Evolutionary conservation across 768 basidiomycete species (phyloP), one percentile per base, ranked within the genome.

Genomic region (Leccinum sublutescens): DNA sequence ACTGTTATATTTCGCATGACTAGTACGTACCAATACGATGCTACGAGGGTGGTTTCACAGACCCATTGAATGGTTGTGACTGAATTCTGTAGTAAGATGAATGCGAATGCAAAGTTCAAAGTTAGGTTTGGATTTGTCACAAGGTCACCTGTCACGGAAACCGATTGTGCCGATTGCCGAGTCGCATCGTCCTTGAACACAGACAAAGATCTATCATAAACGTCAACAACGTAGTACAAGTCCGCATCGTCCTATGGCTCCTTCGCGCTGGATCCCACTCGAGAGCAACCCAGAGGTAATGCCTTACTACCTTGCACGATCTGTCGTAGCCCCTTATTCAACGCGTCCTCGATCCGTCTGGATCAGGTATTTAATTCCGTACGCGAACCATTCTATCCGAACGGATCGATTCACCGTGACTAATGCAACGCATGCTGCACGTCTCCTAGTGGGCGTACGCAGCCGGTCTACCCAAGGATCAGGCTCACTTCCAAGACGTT

Each of bases 231-330:
- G 15, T 3, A 33, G 6, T 19, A 65, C 23, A 17, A 53, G 23
- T 54, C 5, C 4, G 33, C 36, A 56, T 29, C 45, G 19, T 59
- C 34, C 23, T 43, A 71, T 72, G 70, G 60, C 63, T 33, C 25
- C 62, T 47, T 56, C 73, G 33, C 79, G 76, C 48, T 93, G 91
- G 91, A 84, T 93, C 53, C 91, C 91, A 8, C 79, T 93, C 12
- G 91, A 93, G 75, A 86, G 86, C 63, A 90, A 89, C 66, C 91
- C 83, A 55, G 74, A 83, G 61, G 83, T 82, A 64, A 52, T 64
- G 10, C 11, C 10, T 19, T 15, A n/a, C 5, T 3, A 47, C 43
- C n/a, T 45, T 2, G 10, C 29, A 10, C 19, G 56, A 19, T 4
- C 38, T 48, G 33, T 23, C 38, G 25, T 27, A 31, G 43, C 43